Conservation (phyloP, 1,139 yeast genomes). For the Suhomyces guaymorum region DNA sequence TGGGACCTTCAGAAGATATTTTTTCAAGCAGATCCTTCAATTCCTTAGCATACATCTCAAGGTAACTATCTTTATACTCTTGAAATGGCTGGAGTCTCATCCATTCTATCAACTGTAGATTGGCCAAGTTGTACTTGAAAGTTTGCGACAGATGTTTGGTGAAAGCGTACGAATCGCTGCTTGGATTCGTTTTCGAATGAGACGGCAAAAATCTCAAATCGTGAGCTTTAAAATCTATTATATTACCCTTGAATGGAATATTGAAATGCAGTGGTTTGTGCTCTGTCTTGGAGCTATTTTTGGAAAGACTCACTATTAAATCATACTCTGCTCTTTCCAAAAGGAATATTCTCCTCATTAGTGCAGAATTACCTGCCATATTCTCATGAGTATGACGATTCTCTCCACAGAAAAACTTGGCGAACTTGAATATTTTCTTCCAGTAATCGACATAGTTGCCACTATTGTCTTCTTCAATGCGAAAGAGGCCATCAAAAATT, state of each 20-base stretch:
- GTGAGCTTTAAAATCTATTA: conserved; percentile 37
- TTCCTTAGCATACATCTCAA: conserved; percentile 10
- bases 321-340: conserved; percentile 11
- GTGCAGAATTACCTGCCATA: conserved; percentile 6
- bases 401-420: conserved; percentile 12
- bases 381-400: conserved; percentile 6
- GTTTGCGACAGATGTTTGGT: conserved; percentile 13
- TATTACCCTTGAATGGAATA: conserved; percentile 24
- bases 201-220: conserved; percentile 36
- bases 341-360: conserved; percentile 11
- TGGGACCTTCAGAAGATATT: conserved; percentile 8
- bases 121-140: conserved; percentile 19
- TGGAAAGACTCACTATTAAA: conserved; percentile 1
- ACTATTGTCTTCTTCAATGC: conserved; percentile 2
- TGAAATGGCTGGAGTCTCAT: conserved; percentile 38
- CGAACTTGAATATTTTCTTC: conserved; percentile 8
- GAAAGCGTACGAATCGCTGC: conserved; percentile 12
- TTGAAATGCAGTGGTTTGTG: not conserved
- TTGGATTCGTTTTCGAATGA: not conserved
- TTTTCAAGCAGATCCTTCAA: conserved; percentile 14
- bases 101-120: conserved; percentile 43
- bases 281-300: not conserved
- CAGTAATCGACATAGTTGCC: conserved; percentile 2
- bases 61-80: conserved; percentile 31
- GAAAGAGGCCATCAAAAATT: conserved; percentile 22